phyloP scores from a whole-genome alignment of 768 basidiomycete species.

The Mycena albidolilacea region DNA sequence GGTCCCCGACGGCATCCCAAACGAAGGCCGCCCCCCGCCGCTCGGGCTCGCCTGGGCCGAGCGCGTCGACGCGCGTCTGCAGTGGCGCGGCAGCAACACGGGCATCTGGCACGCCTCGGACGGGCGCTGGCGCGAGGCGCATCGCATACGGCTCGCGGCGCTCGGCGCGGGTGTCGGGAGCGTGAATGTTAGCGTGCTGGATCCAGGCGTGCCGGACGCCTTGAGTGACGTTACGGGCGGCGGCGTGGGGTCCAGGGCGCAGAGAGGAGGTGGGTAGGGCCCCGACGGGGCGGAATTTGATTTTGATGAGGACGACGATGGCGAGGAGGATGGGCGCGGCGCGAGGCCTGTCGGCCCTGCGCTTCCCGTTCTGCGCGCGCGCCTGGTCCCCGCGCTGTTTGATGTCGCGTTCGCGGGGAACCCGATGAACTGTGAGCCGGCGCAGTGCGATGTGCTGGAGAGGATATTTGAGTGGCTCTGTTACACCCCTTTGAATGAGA shows the following conservation, averaged over 20 bases:
- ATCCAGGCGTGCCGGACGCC: slow-evolving; percentile 32
- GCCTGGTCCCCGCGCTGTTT: slow-evolving; percentile 63
- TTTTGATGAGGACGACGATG: neutral
- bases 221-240: neutral
- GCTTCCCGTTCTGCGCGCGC: slow-evolving; percentile 45
- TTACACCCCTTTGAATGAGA: neutral
- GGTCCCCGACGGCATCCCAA: slow-evolving; percentile 39
- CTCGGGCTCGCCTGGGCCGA: slow-evolving; percentile 67
- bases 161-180: slow-evolving; percentile 47
- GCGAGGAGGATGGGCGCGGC: slow-evolving; percentile 25
- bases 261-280: neutral
- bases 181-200: slow-evolving; percentile 53
- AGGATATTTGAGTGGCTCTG: slow-evolving; percentile 60
- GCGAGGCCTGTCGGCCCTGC: slow-evolving; percentile 51
- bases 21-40: slow-evolving; percentile 32
- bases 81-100: slow-evolving; percentile 84
- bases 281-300: neutral
- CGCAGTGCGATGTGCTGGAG: slow-evolving; percentile 59
- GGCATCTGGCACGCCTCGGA: slow-evolving; percentile 65
- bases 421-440: slow-evolving; percentile 58
- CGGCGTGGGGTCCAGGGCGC: neutral
- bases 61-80: slow-evolving; percentile 68
- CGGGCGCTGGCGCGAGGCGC: slow-evolving; percentile 61
- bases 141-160: slow-evolving; percentile 60
- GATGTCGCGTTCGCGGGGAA: slow-evolving; percentile 67